phyloP scores from a whole-genome alignment of 306 rosid species.

The Corylus heterophylla region DNA sequence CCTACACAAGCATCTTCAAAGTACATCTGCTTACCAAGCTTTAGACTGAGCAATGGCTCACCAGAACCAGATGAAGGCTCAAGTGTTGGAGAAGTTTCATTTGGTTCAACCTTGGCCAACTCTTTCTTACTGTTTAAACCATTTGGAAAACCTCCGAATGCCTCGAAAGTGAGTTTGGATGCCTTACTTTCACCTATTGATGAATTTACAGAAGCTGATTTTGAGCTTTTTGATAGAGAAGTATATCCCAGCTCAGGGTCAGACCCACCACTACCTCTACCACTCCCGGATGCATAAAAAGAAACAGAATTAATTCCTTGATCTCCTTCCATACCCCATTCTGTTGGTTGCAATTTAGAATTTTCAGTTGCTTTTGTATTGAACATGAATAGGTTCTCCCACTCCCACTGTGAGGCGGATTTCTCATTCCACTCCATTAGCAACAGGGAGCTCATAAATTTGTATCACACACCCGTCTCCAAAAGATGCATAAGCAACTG shows the following conservation, averaged over 20 bases:
- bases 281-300: conserved; percentile 51
- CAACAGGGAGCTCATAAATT: conserved; percentile 15
- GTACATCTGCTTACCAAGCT: conserved; percentile 87
- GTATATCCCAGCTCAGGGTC: conserved; percentile 50
- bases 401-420: conserved; percentile 68
- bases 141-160: conserved; percentile 50
- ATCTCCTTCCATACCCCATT: conserved; percentile 56
- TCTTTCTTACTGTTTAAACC: conserved; percentile 52
- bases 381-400: conserved; percentile 64
- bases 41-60: conserved; percentile 79
- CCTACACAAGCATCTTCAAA: conserved; percentile 65
- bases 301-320: conserved; percentile 53
- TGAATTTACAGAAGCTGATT: conserved; percentile 73
- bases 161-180: conserved; percentile 52
- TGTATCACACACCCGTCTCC: conserved; percentile 28
- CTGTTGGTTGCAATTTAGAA: conserved; percentile 47
- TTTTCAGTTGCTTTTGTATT: conserved; percentile 60
- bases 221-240: conserved; percentile 61
- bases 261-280: conserved; percentile 47
- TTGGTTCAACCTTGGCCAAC: conserved; percentile 40
- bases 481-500: conserved; percentile 24
- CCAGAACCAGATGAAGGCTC: conserved; percentile 63
- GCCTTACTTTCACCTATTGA: conserved; percentile 69
- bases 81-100: conserved; percentile 44
- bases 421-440: conserved; percentile 89